Evolutionary conservation across 306 rosid genomes (phyloP).

Genomic region (Prunus campanulata): DNA sequence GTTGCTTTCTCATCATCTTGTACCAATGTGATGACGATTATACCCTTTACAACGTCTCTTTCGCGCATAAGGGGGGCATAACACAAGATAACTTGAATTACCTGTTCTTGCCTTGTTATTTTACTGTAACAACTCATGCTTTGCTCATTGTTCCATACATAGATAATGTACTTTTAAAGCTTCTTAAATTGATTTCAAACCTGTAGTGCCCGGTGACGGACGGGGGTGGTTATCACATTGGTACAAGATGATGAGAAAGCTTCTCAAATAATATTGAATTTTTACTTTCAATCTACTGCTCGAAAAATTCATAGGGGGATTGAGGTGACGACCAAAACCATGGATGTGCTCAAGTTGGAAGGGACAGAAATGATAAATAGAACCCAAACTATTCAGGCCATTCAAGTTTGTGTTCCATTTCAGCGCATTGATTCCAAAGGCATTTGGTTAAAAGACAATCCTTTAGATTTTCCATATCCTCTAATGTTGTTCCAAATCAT

Average conservation of each 20-base stretch:
- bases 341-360: not conserved
- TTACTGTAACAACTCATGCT: too few species aligned
- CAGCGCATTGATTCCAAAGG: conserved; percentile 15
- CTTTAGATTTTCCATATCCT: conserved; percentile 36
- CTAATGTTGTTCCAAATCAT: conserved; percentile 34
- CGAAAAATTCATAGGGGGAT: not conserved
- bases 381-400: not conserved
- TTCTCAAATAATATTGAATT: not conserved
- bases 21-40: not conserved
- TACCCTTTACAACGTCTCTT: too few species aligned
- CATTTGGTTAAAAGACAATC: conserved; percentile 34
- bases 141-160: too few species aligned
- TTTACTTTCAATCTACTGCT: not conserved
- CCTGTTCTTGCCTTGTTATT: too few species aligned
- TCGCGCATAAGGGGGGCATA: not conserved
- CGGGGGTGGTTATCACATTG: not conserved
- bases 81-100: too few species aligned
- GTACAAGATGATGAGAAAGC: too few species aligned
- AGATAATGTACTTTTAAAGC: not conserved
- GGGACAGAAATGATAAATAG: not conserved
- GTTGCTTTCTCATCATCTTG: not conserved
- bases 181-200: not conserved
- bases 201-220: not conserved
- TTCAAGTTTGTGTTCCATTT: not conserved
- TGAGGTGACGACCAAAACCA: not conserved